Conservation (phyloP, 2,329 filamentous ascomycete species). For the Diaporthe batatas region DNA sequence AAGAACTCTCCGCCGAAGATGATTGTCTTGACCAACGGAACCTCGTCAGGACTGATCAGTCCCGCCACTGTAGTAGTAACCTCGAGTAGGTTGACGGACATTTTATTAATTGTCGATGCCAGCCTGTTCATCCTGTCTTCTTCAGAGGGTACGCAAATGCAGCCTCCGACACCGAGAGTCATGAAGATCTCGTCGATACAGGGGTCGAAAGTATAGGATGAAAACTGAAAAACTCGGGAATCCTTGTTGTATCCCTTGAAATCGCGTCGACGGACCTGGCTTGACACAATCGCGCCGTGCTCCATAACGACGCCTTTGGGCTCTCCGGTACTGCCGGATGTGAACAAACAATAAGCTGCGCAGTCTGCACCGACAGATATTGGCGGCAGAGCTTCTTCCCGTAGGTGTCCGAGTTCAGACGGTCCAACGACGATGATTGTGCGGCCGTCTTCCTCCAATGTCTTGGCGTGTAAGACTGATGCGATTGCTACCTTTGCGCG, state of each 20-base stretch:
- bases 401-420: conserved; percentile 4
- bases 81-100: conserved; percentile 41
- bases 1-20: conserved; percentile 3
- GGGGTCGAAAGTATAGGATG: conserved; percentile 51
- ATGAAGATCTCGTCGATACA: conserved; percentile 45
- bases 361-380: not conserved
- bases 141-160: conserved; percentile 55
- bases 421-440: not conserved
- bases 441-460: not conserved
- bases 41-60: conserved; percentile 32
- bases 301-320: conserved; percentile 64
- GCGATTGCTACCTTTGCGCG: not conserved
- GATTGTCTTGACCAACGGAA: conserved; percentile 17
- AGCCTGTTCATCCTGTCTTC: conserved; percentile 55
- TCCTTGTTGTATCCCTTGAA: conserved; percentile 15
- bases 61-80: conserved; percentile 36
- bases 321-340: conserved; percentile 67
- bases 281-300: conserved; percentile 43
- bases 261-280: conserved; percentile 12
- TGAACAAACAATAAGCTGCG: conserved; percentile 59
- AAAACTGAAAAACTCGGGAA: conserved; percentile 51
- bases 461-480: not conserved
- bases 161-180: conserved; percentile 47
- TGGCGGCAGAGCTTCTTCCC: not conserved
- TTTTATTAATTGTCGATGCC: conserved; percentile 41